Evolutionary conservation across 2,329 filamentous ascomycete species (phyloP).

Genomic region (Orbilia javanica): DNA sequence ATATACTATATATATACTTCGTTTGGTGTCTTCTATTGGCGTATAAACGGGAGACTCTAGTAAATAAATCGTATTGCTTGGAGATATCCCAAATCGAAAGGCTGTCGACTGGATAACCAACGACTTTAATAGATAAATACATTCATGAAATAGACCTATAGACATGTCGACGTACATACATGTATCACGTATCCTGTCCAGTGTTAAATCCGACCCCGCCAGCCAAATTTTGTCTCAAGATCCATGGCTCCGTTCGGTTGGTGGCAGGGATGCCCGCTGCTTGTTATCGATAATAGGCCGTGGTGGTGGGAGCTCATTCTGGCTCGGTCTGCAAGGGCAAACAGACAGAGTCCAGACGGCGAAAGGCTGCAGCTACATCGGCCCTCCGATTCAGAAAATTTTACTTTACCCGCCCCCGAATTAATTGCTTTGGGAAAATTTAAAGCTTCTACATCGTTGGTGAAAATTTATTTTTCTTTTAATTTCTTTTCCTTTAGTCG

Average conservation of each 20-base stretch:
- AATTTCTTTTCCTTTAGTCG: neutral
- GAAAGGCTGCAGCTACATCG: constrained; percentile 46
- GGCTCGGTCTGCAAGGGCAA: constrained; percentile 10
- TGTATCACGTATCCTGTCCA: no score
- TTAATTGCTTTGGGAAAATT: constrained; percentile 11
- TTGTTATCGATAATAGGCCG: constrained; percentile 19
- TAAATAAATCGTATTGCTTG: no score
- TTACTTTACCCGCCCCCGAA: constrained; percentile 53
- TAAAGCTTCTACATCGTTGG: neutral
- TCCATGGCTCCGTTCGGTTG: constrained; percentile 21
- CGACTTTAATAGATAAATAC: no score
- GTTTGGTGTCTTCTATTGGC: no score
- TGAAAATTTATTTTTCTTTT: neutral
- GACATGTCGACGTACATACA: no score
- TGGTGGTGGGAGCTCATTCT: constrained; percentile 15
- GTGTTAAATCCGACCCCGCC: neutral
- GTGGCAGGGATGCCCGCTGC: constrained; percentile 15
- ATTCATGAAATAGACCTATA: no score
- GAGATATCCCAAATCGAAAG: no score
- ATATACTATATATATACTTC: no score
- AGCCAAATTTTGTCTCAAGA: neutral
- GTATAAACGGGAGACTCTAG: no score
- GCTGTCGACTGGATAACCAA: no score
- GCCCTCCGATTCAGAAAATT: constrained; percentile 54
- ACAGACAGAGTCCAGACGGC: constrained; percentile 1